A percentile compares a stretch with the other conserved stretches of the same genome.
These are phyloP conservation scores for Triticum timopheevii DNA, from an alignment of 176 grass and related monocot genomes.

Conservation along the genomic window DNA sequence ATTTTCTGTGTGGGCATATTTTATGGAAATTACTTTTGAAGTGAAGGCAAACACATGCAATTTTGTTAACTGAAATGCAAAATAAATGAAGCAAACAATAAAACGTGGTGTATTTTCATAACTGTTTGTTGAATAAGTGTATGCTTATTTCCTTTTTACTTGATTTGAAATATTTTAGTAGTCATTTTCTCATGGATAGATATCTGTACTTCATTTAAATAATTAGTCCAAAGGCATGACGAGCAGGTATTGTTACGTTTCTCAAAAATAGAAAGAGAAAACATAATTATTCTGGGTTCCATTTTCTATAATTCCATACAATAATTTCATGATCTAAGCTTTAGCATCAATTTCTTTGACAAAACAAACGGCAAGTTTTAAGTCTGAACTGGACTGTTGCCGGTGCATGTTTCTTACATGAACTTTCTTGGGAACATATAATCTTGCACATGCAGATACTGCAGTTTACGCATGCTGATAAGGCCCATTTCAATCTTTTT, in stretches of 20 bases:
- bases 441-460: neutral
- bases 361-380: neutral
- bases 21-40: neutral
- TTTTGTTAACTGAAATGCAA: neutral
- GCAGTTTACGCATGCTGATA: neutral
- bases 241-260: neutral
- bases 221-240: neutral
- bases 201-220: neutral
- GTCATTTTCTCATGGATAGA: neutral
- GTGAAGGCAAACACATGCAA: neutral
- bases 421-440: neutral
- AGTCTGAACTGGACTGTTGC: conserved; percentile 11
- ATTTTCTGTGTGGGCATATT: neutral
- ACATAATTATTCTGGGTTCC: neutral
- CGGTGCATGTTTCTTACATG: neutral
- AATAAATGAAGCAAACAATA: neutral
- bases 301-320: neutral
- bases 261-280: neutral
- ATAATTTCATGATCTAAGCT: neutral
- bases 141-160: neutral
- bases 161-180: neutral
- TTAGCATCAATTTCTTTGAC: conserved; percentile 6
- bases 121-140: neutral
- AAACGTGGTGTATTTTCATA: neutral
- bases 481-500: conserved; percentile 4